phyloP scores from a whole-genome alignment of 2,329 filamentous ascomycete genomes.

The Fusarium robinianum region DNA sequence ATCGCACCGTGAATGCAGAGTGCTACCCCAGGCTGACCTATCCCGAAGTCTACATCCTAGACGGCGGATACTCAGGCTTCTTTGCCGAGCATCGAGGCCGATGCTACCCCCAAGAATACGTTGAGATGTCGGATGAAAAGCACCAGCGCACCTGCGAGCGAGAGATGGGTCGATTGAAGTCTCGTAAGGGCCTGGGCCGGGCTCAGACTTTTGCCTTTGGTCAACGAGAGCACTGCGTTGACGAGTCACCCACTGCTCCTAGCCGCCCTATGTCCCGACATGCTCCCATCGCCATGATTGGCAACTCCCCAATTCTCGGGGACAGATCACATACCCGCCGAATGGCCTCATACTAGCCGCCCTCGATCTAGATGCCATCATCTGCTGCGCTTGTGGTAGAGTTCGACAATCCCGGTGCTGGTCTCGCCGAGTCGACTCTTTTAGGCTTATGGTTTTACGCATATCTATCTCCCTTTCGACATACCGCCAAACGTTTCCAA shows the following conservation, averaged over 20 bases:
- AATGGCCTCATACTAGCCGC: slow-evolving; percentile 65
- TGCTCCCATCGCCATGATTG: slow-evolving; percentile 50
- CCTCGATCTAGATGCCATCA: slow-evolving; percentile 26
- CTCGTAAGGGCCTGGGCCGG: slow-evolving; percentile 81
- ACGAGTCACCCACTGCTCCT: slow-evolving; percentile 64
- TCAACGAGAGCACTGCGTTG: slow-evolving; percentile 61
- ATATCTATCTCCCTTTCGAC: slow-evolving; percentile 10
- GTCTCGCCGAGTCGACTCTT: slow-evolving; percentile 33
- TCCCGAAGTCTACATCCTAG: slow-evolving; percentile 94
- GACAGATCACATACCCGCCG: slow-evolving; percentile 61
- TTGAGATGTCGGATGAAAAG: slow-evolving; percentile 92
- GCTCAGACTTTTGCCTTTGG: slow-evolving; percentile 97
- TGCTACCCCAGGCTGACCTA: slow-evolving; percentile 89
- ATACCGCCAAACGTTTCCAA: slow-evolving; percentile 22
- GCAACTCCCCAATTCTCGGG: slow-evolving; percentile 50
- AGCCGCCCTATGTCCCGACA: slow-evolving; percentile 48
- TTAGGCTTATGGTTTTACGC: slow-evolving; percentile 27
- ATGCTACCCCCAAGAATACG: slow-evolving; percentile 93
- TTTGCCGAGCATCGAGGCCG: slow-evolving; percentile 77
- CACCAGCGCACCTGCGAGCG: slow-evolving; percentile 93
- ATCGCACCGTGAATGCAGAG: slow-evolving; percentile 83
- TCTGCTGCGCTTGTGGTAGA: slow-evolving; percentile 37
- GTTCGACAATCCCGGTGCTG: slow-evolving; percentile 33
- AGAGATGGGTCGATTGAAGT: slow-evolving; percentile 90
- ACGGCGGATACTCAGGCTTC: slow-evolving; percentile 95